A percentile compares a stretch with the other conserved stretches of the same genome.
These are phyloP conservation scores for Saturnispora besseyi DNA, from an alignment of 805 yeast species.

Conservation along the genomic window DNA sequence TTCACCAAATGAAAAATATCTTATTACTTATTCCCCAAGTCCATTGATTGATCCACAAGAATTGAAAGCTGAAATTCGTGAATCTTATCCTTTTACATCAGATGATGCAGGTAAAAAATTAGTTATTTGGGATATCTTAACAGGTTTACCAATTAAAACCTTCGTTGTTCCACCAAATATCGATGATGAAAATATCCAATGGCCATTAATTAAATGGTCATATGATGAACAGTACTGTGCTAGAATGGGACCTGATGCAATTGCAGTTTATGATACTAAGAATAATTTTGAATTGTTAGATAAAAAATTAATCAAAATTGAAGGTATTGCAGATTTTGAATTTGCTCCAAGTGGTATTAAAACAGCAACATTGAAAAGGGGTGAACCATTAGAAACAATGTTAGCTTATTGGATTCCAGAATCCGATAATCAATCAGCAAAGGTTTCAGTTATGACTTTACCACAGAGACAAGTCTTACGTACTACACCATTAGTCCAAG, in stretches of 20 bases:
- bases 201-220: constrained; percentile 98
- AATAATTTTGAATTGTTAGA: constrained; percentile 71
- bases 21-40: constrained; percentile 83
- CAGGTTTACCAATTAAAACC: constrained; percentile 79
- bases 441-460: constrained; percentile 82
- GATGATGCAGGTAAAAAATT: constrained; percentile 89
- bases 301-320: constrained; percentile 74
- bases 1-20: constrained; percentile 83
- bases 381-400: constrained; percentile 49
- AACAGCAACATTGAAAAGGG: constrained; percentile 45
- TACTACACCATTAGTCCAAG: constrained; percentile 92
- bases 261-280: constrained; percentile 78
- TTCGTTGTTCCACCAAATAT: constrained; percentile 80
- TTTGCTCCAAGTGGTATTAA: constrained; percentile 87
- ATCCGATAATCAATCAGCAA: constrained; percentile 78
- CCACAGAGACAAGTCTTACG: constrained; percentile 78
- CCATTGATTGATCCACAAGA: constrained; percentile 68
- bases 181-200: constrained; percentile 54
- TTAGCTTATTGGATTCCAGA: constrained; percentile 98
- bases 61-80: constrained; percentile 48
- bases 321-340: constrained; percentile 82
- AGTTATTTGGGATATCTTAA: constrained; percentile 83
- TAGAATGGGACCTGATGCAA: constrained; percentile 86
- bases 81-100: constrained; percentile 71
- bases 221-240: constrained; percentile 88